phyloP scores from a whole-genome alignment of 2,329 filamentous ascomycete species.

The Fusarium multiceps region DNA sequence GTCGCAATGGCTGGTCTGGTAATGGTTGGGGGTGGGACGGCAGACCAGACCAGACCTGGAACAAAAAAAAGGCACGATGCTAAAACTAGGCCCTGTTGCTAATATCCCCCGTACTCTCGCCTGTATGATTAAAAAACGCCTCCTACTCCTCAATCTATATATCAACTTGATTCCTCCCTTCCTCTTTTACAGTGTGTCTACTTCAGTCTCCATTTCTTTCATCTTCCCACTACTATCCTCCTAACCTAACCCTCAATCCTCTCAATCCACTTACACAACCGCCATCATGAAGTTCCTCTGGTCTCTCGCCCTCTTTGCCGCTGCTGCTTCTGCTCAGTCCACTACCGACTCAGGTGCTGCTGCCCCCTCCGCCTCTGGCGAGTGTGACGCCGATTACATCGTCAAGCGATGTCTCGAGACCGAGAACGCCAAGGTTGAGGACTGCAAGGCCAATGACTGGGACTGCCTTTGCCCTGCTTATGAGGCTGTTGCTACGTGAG shows the following conservation, averaged over 20 bases:
- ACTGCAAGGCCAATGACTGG: constrained; percentile 57
- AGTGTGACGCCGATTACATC: constrained; percentile 60
- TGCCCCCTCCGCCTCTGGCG: constrained; percentile 46
- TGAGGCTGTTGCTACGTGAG: constrained; percentile 59
- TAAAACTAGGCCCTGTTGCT: constrained; percentile 30
- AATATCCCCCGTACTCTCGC: constrained; percentile 38
- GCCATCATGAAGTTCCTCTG: constrained; percentile 60
- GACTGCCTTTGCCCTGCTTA: constrained; percentile 60
- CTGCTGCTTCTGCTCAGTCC: constrained; percentile 50
- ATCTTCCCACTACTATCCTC: neutral
- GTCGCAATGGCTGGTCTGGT: neutral
- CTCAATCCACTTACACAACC: constrained; percentile 13
- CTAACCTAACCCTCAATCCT: neutral
- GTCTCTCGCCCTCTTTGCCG: constrained; percentile 54
- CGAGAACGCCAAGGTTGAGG: constrained; percentile 54
- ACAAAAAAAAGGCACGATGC: constrained; percentile 27
- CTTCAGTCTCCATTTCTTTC: neutral
- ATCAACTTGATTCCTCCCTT: constrained; percentile 16
- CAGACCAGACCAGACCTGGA: constrained; percentile 15
- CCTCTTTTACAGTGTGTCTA: neutral
- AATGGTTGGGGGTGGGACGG: constrained; percentile 33
- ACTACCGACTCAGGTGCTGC: constrained; percentile 43
- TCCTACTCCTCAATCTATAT: constrained; percentile 4
- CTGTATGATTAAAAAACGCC: constrained; percentile 36
- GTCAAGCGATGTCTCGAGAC: constrained; percentile 57